A percentile compares a stretch with the other conserved stretches of the same genome.
Conservation (phyloP, 1,139 yeast species). For the Scheffersomyces illinoinensis region DNA sequence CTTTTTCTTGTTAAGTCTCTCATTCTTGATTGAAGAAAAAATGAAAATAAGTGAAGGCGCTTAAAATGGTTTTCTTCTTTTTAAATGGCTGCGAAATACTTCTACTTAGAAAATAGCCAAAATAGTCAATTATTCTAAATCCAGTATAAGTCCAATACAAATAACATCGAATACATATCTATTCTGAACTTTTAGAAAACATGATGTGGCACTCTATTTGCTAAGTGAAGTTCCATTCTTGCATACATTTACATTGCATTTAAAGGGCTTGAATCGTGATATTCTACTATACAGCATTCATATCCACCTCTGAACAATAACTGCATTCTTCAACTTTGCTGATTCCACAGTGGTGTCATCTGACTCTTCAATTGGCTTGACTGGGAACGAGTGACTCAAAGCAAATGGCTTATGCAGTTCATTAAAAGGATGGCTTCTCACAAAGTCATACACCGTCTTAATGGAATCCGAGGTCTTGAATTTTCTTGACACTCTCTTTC, state of each 20-base stretch:
- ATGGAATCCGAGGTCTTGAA: slow-evolving; percentile 70
- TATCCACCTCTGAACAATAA: slow-evolving; percentile 85
- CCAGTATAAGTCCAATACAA: no score
- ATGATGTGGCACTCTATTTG: background rate
- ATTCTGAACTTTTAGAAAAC: background rate
- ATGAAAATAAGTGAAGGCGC: background rate
- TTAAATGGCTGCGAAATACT: background rate
- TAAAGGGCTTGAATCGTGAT: background rate
- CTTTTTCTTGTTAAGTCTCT: background rate
- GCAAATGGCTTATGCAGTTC: slow-evolving; percentile 53
- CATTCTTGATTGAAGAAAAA: background rate
- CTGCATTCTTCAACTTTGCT: slow-evolving; percentile 80
- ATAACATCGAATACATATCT: no score
- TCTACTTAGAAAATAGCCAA: background rate
- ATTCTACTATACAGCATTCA: slow-evolving; percentile 3
- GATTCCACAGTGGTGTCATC: slow-evolving; percentile 56
- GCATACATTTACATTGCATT: background rate
- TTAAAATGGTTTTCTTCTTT: no score
- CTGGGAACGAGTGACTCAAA: slow-evolving; percentile 83
- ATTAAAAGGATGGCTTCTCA: slow-evolving; percentile 46
- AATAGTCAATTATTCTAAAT: no score
- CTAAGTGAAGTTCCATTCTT: background rate
- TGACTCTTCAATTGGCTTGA: slow-evolving; percentile 65
- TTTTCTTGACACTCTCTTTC: slow-evolving; percentile 64
- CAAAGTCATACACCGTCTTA: slow-evolving; percentile 69